Conservation (phyloP, 768 basidiomycete genomes). For the Sistotremastrum niveocremeum region DNA sequence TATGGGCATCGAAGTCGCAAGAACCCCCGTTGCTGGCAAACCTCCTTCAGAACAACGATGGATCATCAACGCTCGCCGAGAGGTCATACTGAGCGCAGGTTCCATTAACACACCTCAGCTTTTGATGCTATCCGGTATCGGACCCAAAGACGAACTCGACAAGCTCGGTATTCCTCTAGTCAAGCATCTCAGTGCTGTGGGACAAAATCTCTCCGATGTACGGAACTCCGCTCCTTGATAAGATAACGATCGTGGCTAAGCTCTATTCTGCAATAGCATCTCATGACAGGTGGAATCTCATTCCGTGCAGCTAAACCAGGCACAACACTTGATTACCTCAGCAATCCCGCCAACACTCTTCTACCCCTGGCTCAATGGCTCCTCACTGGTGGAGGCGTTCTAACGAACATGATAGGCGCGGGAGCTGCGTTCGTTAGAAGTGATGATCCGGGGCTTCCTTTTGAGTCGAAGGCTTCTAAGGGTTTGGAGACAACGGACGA, state of each 20-base stretch:
- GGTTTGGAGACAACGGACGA: background rate
- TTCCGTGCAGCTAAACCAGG: too few species aligned
- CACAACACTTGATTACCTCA: too few species aligned
- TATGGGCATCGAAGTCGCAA: too few species aligned
- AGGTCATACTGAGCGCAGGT: slow-evolving; percentile 15
- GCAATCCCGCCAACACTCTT: too few species aligned
- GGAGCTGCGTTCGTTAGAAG: background rate
- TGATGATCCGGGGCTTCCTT: background rate
- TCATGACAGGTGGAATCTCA: too few species aligned
- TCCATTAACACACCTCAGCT: slow-evolving; percentile 24
- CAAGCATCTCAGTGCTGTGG: slow-evolving; percentile 28
- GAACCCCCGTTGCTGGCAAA: too few species aligned
- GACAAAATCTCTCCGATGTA: slow-evolving; percentile 26
- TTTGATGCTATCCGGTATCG: slow-evolving; percentile 27
- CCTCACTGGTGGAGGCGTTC: too few species aligned
- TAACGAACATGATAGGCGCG: too few species aligned
- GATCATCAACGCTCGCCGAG: slow-evolving; percentile 8
- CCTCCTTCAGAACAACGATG: slow-evolving; percentile 6
- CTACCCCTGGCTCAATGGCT: too few species aligned
- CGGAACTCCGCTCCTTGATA: background rate
- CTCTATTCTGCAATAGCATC: too few species aligned
- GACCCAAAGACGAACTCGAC: slow-evolving; percentile 19
- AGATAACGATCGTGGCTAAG: too few species aligned
- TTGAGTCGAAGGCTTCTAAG: background rate
- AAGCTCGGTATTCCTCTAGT: slow-evolving; percentile 16